Evolutionary conservation across 805 yeast species (phyloP), one percentile per base, ranked within the genome.

Genomic region (Grigorovia transvaalensis): DNA sequence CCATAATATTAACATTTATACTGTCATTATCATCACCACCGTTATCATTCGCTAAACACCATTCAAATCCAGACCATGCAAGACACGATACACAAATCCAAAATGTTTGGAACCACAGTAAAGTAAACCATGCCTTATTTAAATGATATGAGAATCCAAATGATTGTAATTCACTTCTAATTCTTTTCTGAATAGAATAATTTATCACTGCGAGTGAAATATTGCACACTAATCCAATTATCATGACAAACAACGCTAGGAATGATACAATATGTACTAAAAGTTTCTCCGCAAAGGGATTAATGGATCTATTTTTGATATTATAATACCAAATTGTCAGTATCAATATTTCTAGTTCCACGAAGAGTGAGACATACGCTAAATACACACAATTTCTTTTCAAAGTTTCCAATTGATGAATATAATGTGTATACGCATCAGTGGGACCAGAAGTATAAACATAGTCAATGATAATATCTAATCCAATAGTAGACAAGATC

Each of bases 51-150:
- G 60, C 47, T 8, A 66, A 51, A 54, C 70, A 66, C 70, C 70
- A 66, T 55, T 64, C 70, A 9, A 65, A 49, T 41, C 70, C 70
- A 5, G 67, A 58, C 69, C 70, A 66, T 2, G 61, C 57, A 8
- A 63, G 50, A 38, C 63, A 57, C 13, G 66, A 60, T 1, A 64
- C 44, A 12, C 55, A 47, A 11, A 60, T 52, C 30, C 59, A 57
- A 41, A 54, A 51, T 4, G 60, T 57, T 19, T 60, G 53, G 18
- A 60, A 30, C 58, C 63, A 61, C 23, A 63, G 45, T 20, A 58
- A 57, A 4, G 55, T 38, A 38, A 60, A 60, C 68, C 68, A 66
- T 1, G 58, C 46, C 6, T 44, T 46, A 4, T 66, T 68, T 2
- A 66, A 33, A 46, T 54, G 57, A 43, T 57, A 61, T 1, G 61